Percentiles rank a stretch among this genome's conserved stretches.
phyloP scores from a whole-genome alignment of 371 early-diverging fungal genomes.

The Mortierella sp. region DNA sequence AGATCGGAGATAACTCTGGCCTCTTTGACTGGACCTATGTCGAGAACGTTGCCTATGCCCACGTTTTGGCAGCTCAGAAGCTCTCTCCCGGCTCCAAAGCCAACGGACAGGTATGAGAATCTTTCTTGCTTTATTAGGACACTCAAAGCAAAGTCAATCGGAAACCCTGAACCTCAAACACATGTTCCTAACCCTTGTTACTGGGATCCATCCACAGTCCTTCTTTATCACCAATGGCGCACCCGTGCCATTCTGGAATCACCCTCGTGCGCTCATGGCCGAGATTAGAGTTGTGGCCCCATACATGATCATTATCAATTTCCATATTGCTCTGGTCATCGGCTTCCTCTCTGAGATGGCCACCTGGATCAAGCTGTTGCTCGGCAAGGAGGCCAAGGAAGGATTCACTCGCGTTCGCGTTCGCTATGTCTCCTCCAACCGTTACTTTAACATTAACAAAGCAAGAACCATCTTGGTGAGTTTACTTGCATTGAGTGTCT shows the following conservation, averaged over 20 bases:
- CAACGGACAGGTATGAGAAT: conserved; percentile 59
- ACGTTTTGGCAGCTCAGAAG: conserved; percentile 87
- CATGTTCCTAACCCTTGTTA: too few species aligned
- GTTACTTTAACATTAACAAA: conserved; percentile 86
- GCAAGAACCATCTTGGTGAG: conserved; percentile 78
- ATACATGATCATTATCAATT: conserved; percentile 49
- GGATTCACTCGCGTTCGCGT: conserved; percentile 52
- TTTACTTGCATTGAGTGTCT: neutral
- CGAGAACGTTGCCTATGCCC: conserved; percentile 92
- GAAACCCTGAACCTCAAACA: too few species aligned
- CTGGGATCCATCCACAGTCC: too few species aligned
- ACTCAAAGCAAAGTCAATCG: too few species aligned
- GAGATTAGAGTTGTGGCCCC: conserved; percentile 43
- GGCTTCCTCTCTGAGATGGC: conserved; percentile 49
- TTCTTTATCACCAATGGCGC: conserved; percentile 94
- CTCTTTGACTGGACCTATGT: conserved; percentile 95
- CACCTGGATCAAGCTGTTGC: conserved; percentile 29
- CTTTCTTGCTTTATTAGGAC: neutral
- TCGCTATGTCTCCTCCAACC: conserved; percentile 52
- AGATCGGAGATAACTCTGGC: conserved; percentile 88
- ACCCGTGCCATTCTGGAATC: conserved; percentile 94
- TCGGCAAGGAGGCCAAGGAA: conserved; percentile 53
- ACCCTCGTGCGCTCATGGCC: conserved; percentile 63
- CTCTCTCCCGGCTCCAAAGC: conserved; percentile 59
- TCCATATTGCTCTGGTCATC: conserved; percentile 41